A percentile compares a stretch with the other conserved stretches of the same genome.
Evolutionary conservation across 2,329 filamentous ascomycete species (phyloP).

Genomic region (Penicillium palitans): DNA sequence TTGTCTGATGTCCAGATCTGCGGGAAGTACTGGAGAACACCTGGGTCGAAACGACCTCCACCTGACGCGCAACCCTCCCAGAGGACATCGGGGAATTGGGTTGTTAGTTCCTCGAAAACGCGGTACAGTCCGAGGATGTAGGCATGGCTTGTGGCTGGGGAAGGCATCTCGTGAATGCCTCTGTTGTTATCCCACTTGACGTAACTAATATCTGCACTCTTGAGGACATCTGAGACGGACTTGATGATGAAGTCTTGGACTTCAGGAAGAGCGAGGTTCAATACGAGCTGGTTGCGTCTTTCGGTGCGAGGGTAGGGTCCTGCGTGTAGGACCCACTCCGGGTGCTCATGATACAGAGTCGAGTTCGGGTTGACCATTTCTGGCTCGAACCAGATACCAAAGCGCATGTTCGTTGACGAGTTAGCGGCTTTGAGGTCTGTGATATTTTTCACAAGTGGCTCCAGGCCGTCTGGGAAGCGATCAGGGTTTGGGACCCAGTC

Average conservation of each 20-base stretch:
- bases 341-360: slow-evolving; percentile 60
- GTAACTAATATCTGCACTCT: slow-evolving; percentile 57
- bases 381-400: slow-evolving; percentile 68
- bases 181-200: slow-evolving; percentile 71
- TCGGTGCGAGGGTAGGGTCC: slow-evolving; percentile 58
- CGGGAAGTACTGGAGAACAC: slow-evolving; percentile 64
- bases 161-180: slow-evolving; percentile 61
- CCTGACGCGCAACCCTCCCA: slow-evolving; percentile 68
- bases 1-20: slow-evolving; percentile 68
- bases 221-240: slow-evolving; percentile 56
- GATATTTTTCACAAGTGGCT: slow-evolving; percentile 53
- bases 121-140: slow-evolving; percentile 66
- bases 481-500: slow-evolving; percentile 63
- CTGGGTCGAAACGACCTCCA: slow-evolving; percentile 64
- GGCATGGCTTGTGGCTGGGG: slow-evolving; percentile 55
- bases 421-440: slow-evolving; percentile 52
- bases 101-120: slow-evolving; percentile 61
- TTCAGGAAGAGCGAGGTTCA: slow-evolving; percentile 61
- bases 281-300: slow-evolving; percentile 59
- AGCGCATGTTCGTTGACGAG: slow-evolving; percentile 53
- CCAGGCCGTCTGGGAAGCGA: slow-evolving; percentile 60
- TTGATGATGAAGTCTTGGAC: slow-evolving; percentile 65
- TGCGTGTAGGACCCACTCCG: slow-evolving; percentile 63
- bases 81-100: slow-evolving; percentile 60
- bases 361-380: slow-evolving; percentile 68